Base-by-base conservation (phyloP, 805 yeast genomes). In the Kazachstania africana region DNA sequence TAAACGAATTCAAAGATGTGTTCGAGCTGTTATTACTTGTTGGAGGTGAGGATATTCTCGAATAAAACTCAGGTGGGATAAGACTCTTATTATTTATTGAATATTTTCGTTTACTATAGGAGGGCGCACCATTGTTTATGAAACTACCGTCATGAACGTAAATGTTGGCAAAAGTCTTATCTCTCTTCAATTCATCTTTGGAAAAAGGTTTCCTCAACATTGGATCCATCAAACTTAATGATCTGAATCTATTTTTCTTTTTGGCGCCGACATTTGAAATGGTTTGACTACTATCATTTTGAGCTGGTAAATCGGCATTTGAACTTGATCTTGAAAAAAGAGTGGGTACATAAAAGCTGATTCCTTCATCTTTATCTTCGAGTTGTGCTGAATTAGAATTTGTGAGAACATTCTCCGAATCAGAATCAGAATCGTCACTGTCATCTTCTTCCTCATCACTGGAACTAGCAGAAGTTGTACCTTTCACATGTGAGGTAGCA, bases 331-430 rank as follows among this genome's bases (percentile, higher is more conserved):
- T 36, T 2, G 56, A 51, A 24, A 53, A 32, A 34, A 42, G 38
- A 29, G 49, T 51, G 4, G 58, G 55, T 4, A 53, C 65, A 35
- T 59, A 60, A 38, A 62, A 57, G 36, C 57, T 60, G 24, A 60
- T 44, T 4, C 53, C 54, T 28, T 45, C 55, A 28, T 59, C 61
- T 19, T 19, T 10, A 19, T 10, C 10, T 19, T 19, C 10, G n/a
- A n/a, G n/a, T n/a, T n/a, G n/a, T n/a, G n/a, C n/a, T n/a, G n/a
- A n/a, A n/a, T n/a, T n/a, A n/a, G n/a, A n/a, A n/a, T n/a, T n/a
- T n/a, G n/a, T n/a, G n/a, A n/a, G n/a, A n/a, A n/a, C n/a, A 19
- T 10, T 19, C 35, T 56, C 59, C 17, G 50, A 55, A n/a, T 50
- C 40, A 15, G 51, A 53, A 3, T 54, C 52, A 19, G 54, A 53